phyloP scores from a whole-genome alignment of 2,329 filamentous ascomycete species.

The Cladorrhinum sp. region DNA sequence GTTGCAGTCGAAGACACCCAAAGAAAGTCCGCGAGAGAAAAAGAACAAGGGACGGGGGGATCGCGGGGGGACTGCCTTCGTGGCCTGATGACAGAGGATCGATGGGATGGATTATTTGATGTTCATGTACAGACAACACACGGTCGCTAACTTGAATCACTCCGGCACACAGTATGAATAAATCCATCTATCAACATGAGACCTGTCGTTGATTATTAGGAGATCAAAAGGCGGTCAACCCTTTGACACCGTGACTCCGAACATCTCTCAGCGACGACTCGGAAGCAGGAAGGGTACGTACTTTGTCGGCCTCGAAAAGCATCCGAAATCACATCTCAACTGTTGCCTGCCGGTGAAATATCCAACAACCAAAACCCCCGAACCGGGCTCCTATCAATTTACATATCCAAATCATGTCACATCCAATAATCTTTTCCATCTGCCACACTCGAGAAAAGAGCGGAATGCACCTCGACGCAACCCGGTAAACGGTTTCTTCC shows the following conservation, averaged over 20 bases:
- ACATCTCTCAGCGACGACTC: background rate
- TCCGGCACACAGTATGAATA: background rate
- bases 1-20: background rate
- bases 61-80: background rate
- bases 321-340: background rate
- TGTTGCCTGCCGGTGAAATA: background rate
- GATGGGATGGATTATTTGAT: background rate
- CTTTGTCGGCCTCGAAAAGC: background rate
- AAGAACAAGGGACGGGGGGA: background rate
- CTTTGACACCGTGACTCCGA: background rate
- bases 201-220: background rate
- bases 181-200: background rate
- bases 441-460: background rate
- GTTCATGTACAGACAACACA: background rate
- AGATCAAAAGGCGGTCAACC: background rate
- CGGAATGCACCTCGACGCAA: background rate
- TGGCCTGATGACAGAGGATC: background rate
- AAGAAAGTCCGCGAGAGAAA: background rate
- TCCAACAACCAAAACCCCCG: background rate
- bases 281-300: background rate
- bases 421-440: background rate
- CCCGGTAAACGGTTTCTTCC: background rate
- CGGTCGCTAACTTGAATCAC: background rate
- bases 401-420: background rate
- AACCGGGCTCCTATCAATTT: background rate